phyloP scores from a whole-genome alignment of 768 basidiomycete genomes.

The Rhizopogon salebrosus region DNA sequence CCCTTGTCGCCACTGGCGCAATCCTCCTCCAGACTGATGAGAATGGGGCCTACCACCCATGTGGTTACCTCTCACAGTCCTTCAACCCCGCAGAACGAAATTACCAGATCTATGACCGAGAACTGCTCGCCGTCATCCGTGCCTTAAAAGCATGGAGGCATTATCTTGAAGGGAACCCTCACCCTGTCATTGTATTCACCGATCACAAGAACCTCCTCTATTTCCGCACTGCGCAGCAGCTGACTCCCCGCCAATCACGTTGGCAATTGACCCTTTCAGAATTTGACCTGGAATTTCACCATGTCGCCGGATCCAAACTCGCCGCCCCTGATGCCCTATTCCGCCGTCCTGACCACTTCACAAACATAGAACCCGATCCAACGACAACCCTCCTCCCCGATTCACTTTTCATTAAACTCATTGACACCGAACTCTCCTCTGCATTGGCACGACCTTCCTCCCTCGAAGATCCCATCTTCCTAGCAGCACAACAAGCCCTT shows the following conservation, averaged over 20 bases:
- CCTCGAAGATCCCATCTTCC: no score
- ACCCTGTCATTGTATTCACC: not conserved
- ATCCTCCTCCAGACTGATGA: not conserved
- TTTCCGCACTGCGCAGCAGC: not conserved
- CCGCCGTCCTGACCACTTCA: not conserved
- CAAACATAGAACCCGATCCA: not conserved
- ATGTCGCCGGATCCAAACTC: not conserved
- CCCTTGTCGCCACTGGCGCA: not conserved
- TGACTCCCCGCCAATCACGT: not conserved
- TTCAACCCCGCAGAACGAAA: slow-evolving; percentile 30
- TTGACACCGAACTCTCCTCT: no score
- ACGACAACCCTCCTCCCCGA: not conserved
- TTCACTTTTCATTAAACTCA: not conserved
- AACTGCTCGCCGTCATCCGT: not conserved
- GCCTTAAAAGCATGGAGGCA: not conserved
- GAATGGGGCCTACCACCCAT: slow-evolving; percentile 19
- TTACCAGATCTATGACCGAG: slow-evolving; percentile 33
- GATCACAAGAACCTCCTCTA: not conserved
- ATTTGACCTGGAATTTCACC: not conserved
- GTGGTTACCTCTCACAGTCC: slow-evolving; percentile 25
- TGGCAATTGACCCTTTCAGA: not conserved
- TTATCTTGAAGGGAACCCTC: not conserved
- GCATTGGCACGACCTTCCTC: no score
- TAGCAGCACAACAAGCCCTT: not conserved
- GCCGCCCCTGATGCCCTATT: no score